Percentiles rank a stretch among this genome's conserved stretches.
These are phyloP conservation scores for Aspergillus neotritici DNA, from an alignment of 2,329 filamentous ascomycete species.

Conservation along the genomic window DNA sequence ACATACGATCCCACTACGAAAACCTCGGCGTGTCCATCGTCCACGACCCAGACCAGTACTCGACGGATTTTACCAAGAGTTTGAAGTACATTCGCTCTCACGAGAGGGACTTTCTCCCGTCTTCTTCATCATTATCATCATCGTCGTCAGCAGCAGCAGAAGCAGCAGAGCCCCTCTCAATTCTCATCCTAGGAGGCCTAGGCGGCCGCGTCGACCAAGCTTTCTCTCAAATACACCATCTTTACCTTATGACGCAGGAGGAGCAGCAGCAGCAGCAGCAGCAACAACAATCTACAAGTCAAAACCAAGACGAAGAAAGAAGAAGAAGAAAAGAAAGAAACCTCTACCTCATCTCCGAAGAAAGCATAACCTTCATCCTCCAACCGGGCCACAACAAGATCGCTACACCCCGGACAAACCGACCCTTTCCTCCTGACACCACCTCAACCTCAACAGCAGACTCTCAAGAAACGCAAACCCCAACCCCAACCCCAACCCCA, in stretches of 20 bases:
- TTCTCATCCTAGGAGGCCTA: conserved; percentile 78
- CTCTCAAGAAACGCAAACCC: not conserved
- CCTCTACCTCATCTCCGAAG: conserved; percentile 74
- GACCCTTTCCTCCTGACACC: conserved; percentile 12
- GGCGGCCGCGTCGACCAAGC: conserved; percentile 91
- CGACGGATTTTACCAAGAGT: conserved; percentile 87
- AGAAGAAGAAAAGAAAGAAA: conserved; percentile 39
- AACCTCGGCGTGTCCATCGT: conserved; percentile 57
- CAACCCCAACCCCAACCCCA: no score
- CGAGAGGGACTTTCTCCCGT: conserved; percentile 20
- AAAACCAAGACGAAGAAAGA: not conserved
- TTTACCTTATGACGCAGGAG: conserved; percentile 53
- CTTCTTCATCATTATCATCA: not conserved
- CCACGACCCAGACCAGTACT: conserved; percentile 72
- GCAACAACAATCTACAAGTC: conserved; percentile 3
- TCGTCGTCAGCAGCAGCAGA: not conserved
- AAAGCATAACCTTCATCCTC: conserved; percentile 78
- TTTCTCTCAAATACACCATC: conserved; percentile 79
- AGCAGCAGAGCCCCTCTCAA: conserved; percentile 43
- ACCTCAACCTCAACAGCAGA: no score
- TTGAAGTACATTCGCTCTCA: conserved; percentile 53
- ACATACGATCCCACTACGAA: conserved; percentile 62
- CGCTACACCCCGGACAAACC: conserved; percentile 48
- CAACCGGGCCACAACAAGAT: conserved; percentile 63
- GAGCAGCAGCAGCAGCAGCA: conserved; percentile 8